Evolutionary conservation across 2,329 filamentous ascomycete species (phyloP).

Genomic region (Fusarium nisikadoi): DNA sequence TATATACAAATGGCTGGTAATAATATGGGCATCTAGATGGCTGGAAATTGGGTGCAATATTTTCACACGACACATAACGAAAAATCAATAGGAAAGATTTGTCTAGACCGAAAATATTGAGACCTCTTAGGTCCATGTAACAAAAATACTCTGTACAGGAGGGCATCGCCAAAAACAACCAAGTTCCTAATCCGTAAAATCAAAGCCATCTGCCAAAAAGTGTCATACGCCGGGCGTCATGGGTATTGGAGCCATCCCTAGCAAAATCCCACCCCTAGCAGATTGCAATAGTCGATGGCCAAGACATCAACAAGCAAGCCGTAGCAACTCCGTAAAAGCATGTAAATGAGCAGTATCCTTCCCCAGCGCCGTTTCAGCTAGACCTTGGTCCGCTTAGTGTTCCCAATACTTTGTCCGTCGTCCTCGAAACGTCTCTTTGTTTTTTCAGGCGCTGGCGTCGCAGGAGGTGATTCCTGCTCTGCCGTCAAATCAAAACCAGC

Average conservation of each 20-base stretch:
- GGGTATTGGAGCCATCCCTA: conserved; percentile 41
- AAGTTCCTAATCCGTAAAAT: conserved; percentile 15
- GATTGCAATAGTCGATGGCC: conserved; percentile 14
- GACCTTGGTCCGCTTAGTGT: conserved; percentile 35
- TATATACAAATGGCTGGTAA: conserved; percentile 20
- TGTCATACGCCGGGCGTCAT: conserved; percentile 36
- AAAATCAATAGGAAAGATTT: conserved; percentile 41
- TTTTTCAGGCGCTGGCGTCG: conserved; percentile 15
- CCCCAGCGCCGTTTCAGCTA: conserved; percentile 27
- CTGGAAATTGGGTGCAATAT: conserved; percentile 34
- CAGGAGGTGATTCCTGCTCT: conserved; percentile 17
- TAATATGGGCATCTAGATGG: conserved; percentile 17
- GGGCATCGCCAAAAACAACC: background rate
- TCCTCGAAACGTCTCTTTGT: conserved; percentile 31
- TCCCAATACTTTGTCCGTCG: conserved; percentile 13
- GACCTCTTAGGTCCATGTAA: background rate
- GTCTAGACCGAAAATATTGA: conserved; percentile 19
- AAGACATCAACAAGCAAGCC: background rate
- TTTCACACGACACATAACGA: conserved; percentile 39
- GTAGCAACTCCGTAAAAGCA: conserved; percentile 24
- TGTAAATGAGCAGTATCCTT: conserved; percentile 9
- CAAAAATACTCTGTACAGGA: background rate
- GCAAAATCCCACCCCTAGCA: conserved; percentile 19
- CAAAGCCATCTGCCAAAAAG: conserved; percentile 22
- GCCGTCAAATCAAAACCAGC: conserved; percentile 31